Evolutionary conservation across 352 stramenopile genomes (phyloP).

Genomic region (Phytophthora tubulina): DNA sequence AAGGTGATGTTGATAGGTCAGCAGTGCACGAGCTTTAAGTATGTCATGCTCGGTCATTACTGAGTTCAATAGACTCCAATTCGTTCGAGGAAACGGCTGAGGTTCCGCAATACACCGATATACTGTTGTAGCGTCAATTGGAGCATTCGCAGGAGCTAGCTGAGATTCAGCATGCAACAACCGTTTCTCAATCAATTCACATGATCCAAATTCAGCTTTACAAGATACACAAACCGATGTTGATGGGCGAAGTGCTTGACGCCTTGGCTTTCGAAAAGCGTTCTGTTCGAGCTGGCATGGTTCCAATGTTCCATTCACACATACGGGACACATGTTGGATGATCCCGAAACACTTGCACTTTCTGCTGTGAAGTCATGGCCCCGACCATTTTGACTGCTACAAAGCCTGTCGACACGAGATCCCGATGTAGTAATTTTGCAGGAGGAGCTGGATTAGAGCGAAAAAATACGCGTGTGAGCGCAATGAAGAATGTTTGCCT

Average conservation of each 20-base stretch:
- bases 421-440: no score
- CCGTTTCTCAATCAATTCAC: background rate
- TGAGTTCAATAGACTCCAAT: background rate
- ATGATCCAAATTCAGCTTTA: background rate
- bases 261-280: constrained; percentile 6
- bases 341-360: background rate
- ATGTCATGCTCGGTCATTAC: background rate
- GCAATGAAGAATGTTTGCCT: no score
- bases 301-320: background rate
- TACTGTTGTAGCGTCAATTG: no score
- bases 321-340: background rate
- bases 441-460: no score
- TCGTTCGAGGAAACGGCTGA: background rate
- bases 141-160: no score
- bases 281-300: background rate
- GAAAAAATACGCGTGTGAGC: no score
- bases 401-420: no score
- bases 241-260: background rate
- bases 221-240: background rate
- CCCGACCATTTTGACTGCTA: constrained; percentile 7
- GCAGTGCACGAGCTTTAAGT: background rate
- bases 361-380: background rate
- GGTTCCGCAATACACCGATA: background rate
- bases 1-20: constrained; percentile 13
- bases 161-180: no score